Percentiles rank a stretch among this genome's conserved stretches.
Evolutionary conservation across 108 stramenopile species (phyloP).

Genomic region (Stephanodiscus triporus): DNA sequence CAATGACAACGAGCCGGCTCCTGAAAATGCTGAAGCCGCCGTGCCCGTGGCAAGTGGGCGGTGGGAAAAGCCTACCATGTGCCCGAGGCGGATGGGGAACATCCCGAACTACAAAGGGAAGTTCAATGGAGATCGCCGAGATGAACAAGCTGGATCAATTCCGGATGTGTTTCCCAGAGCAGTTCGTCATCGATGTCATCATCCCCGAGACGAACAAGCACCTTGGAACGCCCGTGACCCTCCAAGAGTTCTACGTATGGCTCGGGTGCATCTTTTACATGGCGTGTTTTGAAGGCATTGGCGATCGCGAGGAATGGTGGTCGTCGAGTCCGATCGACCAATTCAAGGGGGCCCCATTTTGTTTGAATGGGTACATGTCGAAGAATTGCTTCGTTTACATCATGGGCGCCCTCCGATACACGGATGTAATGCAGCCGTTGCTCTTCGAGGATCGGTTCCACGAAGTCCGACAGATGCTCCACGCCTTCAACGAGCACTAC

Average conservation of each 20-base stretch:
- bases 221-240: not conserved
- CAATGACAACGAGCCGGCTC: slow-evolving; percentile 19
- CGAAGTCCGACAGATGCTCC: slow-evolving; percentile 26
- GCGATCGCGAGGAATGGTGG: not conserved
- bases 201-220: slow-evolving; percentile 14
- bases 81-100: not conserved
- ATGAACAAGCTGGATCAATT: slow-evolving; percentile 3
- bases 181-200: slow-evolving; percentile 17
- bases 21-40: not conserved
- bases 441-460: slow-evolving; percentile 18
- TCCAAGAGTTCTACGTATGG: slow-evolving; percentile 10
- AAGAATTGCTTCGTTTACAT: not conserved
- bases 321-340: not conserved
- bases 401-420: slow-evolving; percentile 2
- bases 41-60: not conserved
- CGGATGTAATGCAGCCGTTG: not conserved
- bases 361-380: slow-evolving; percentile 15
- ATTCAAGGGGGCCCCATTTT: slow-evolving; percentile 18
- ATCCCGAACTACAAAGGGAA: not conserved
- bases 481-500: slow-evolving; percentile 26
- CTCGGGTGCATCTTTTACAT: slow-evolving; percentile 16
- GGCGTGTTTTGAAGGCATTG: slow-evolving; percentile 17
- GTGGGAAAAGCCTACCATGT: slow-evolving; percentile 6
- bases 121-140: slow-evolving; percentile 2
- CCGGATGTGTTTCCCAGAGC: not conserved